These are phyloP conservation scores for Neostapfia colusana DNA, from an alignment of 176 grass and related monocot species.

Conservation along the genomic window DNA sequence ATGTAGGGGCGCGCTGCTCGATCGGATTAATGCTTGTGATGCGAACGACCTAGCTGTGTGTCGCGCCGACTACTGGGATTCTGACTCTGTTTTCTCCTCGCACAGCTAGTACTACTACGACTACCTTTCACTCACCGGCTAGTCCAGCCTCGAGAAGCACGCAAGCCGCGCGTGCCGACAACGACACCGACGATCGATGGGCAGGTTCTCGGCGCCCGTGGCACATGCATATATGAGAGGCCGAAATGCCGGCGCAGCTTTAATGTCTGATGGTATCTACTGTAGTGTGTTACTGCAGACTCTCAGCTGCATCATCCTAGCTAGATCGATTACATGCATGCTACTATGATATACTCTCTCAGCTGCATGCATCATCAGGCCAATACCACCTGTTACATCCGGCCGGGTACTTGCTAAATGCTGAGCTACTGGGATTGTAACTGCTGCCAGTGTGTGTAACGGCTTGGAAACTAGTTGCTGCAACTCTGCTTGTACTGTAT, in stretches of 20 bases:
- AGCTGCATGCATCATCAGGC: too few species aligned
- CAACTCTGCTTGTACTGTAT: background rate
- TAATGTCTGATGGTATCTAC: background rate
- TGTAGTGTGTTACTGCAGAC: background rate
- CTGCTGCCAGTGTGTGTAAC: background rate
- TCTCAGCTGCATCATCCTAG: background rate
- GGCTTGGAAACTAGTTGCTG: background rate
- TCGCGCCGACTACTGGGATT: background rate
- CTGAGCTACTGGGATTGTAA: background rate
- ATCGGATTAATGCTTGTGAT: too few species aligned
- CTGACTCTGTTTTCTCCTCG: background rate
- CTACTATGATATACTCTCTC: too few species aligned
- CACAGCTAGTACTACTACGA: too few species aligned
- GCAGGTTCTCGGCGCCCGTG: background rate
- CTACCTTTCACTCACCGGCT: background rate
- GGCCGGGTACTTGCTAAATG: background rate
- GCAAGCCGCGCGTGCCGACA: background rate
- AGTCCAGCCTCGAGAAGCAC: background rate
- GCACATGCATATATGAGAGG: too few species aligned
- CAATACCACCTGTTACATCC: background rate
- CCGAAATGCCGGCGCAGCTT: constrained; percentile 2
- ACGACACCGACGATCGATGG: background rate
- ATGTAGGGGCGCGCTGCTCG: too few species aligned
- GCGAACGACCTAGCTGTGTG: too few species aligned
- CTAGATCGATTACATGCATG: too few species aligned